These are phyloP conservation scores for Elsinoe ampelina DNA, from an alignment of 2,329 filamentous ascomycete species.

Conservation along the genomic window DNA sequence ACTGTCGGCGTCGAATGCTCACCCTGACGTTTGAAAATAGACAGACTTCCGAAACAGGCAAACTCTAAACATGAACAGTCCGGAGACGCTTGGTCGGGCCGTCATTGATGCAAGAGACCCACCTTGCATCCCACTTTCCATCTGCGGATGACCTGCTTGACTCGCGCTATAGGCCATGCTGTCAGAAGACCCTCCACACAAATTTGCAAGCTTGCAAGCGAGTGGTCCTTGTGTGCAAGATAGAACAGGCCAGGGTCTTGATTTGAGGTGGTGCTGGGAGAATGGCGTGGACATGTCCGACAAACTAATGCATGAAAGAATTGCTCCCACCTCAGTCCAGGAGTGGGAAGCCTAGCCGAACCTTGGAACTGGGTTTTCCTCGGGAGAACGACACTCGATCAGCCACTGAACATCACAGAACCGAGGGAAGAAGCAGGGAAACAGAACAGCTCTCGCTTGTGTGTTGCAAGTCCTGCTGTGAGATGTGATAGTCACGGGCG, in stretches of 20 bases:
- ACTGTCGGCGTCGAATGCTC: not conserved
- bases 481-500: not conserved
- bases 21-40: not conserved
- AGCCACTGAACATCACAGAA: not conserved
- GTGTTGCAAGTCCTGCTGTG: not conserved
- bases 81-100: not conserved
- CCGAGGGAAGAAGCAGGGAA: not conserved
- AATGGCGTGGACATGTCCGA: not conserved
- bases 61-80: conserved; percentile 1
- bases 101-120: conserved; percentile 1
- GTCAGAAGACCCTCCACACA: not conserved
- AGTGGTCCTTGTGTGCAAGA: not conserved
- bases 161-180: not conserved
- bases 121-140: not conserved
- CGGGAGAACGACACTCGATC: not conserved
- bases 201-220: not conserved
- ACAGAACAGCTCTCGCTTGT: not conserved
- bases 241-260: not conserved
- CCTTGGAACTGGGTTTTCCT: not conserved
- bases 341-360: conserved; percentile 2
- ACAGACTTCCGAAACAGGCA: not conserved
- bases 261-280: not conserved
- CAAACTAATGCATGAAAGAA: not conserved
- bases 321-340: not conserved
- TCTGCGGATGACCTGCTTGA: not conserved